phyloP scores from a whole-genome alignment of 2,329 filamentous ascomycete species.

The Alternaria panax region DNA sequence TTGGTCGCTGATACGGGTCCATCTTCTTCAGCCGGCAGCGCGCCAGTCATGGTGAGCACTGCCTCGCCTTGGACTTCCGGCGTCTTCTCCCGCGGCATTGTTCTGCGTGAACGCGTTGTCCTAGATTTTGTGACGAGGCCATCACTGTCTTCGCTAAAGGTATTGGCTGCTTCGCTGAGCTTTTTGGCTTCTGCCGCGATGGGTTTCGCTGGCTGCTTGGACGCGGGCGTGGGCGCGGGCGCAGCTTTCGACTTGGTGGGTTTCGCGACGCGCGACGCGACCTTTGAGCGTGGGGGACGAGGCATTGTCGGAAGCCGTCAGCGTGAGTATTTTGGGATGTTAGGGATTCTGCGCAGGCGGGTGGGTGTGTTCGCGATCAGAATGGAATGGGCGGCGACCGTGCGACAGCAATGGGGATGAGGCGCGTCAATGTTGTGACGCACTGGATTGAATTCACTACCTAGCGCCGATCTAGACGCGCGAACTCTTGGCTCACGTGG shows the following conservation, averaged over 20 bases:
- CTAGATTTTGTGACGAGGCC: constrained; percentile 42
- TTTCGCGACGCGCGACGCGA: constrained; percentile 47
- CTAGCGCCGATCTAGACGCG: constrained; percentile 19
- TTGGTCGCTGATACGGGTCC: constrained; percentile 11
- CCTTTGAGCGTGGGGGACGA: constrained; percentile 48
- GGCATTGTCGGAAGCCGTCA: constrained; percentile 38
- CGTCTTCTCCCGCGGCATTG: constrained; percentile 28
- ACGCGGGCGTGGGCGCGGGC: constrained; percentile 28
- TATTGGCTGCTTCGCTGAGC: constrained; percentile 23
- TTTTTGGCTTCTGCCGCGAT: constrained; percentile 26
- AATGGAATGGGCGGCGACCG: constrained; percentile 8
- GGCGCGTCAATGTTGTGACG: constrained; percentile 24
- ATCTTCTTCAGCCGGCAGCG: constrained; percentile 33
- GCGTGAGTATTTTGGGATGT: background rate
- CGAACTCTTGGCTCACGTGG: constrained; percentile 21
- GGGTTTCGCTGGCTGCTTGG: constrained; percentile 27
- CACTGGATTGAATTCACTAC: constrained; percentile 21
- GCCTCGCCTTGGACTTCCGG: constrained; percentile 29
- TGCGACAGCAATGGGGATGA: constrained; percentile 15
- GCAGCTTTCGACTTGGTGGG: constrained; percentile 26
- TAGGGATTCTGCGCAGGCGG: constrained; percentile 11
- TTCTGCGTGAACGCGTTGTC: constrained; percentile 29
- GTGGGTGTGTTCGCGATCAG: constrained; percentile 7
- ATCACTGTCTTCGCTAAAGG: constrained; percentile 49
- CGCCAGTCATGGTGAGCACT: constrained; percentile 48